Percentiles rank a stretch among this genome's conserved stretches.
Evolutionary conservation across 495 filamentous ascomycete genomes (phyloP).

Genomic region (Aspergillus haitiensis): DNA sequence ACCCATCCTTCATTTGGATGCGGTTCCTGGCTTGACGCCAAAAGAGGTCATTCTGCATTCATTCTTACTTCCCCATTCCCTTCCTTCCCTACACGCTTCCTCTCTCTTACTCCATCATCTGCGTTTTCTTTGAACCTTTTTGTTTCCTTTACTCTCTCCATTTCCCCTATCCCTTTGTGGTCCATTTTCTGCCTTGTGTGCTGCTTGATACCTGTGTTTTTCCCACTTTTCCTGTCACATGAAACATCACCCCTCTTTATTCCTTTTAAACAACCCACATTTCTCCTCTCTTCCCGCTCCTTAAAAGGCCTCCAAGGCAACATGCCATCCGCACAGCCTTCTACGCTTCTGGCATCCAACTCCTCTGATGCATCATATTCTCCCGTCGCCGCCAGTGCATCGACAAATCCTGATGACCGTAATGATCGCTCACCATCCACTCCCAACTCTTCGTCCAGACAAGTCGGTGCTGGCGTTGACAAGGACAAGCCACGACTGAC

Average conservation of each 20-base stretch:
- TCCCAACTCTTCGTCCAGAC: conserved; percentile 58
- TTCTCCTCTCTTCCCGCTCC: conserved; percentile 6
- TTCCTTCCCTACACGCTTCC: background rate
- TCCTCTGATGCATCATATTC: conserved; percentile 31
- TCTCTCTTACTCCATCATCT: background rate
- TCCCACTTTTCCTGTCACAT: conserved; percentile 12
- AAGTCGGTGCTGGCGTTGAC: conserved; percentile 45
- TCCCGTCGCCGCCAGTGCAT: conserved; percentile 18
- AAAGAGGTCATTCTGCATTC: background rate
- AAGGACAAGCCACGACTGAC: conserved; percentile 75
- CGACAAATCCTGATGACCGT: conserved; percentile 34
- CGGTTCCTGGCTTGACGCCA: conserved; percentile 3
- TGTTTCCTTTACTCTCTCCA: background rate
- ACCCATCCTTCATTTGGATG: conserved; percentile 3
- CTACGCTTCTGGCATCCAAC: conserved; percentile 25
- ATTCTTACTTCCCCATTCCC: background rate
- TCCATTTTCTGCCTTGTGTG: background rate
- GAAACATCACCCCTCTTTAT: conserved; percentile 11
- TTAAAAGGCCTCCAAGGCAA: conserved; percentile 9
- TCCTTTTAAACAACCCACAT: conserved; percentile 1
- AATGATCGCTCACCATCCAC: conserved; percentile 45
- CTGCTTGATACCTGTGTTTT: background rate
- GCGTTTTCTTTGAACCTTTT: background rate
- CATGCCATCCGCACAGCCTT: conserved; percentile 30
- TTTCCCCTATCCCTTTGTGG: background rate